Evolutionary conservation across 768 basidiomycete genomes (phyloP).

Genomic region (Lactifluus hygrophoroides): DNA sequence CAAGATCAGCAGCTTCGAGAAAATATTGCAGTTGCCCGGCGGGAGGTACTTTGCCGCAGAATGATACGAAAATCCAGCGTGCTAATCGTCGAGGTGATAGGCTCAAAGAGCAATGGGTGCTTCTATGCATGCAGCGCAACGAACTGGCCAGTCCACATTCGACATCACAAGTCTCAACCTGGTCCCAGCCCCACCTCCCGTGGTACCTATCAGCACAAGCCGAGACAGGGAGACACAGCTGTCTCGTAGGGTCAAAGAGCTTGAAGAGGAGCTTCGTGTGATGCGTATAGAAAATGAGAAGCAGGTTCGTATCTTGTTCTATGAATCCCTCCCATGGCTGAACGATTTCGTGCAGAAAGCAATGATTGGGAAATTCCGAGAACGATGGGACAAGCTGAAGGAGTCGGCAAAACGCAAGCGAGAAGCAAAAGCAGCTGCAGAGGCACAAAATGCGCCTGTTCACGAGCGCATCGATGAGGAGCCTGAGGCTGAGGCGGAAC

Average conservation of each 20-base stretch:
- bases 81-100: constrained; percentile 29
- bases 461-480: constrained; percentile 65
- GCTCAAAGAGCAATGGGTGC: constrained; percentile 75
- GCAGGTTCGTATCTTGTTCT: constrained; percentile 42
- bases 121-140: constrained; percentile 46
- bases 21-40: constrained; percentile 65
- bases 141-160: constrained; percentile 31
- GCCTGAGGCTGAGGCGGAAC: constrained; percentile 55
- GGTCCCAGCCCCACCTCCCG: constrained; percentile 42
- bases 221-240: constrained; percentile 46
- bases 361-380: constrained; percentile 75
- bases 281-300: constrained; percentile 71
- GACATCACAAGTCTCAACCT: constrained; percentile 49
- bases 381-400: constrained; percentile 85
- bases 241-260: constrained; percentile 51
- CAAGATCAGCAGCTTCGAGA: constrained; percentile 73
- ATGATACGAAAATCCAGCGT: neutral
- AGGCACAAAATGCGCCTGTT: constrained; percentile 38
- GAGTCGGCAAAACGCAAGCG: constrained; percentile 83
- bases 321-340: constrained; percentile 9
- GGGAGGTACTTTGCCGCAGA: constrained; percentile 39
- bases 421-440: constrained; percentile 54
- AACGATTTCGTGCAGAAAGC: constrained; percentile 52
- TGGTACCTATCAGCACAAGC: constrained; percentile 43
- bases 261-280: constrained; percentile 67